Evolutionary conservation across 257 asterid genomes (phyloP).

Genomic region (Solanum gandarillasii): DNA sequence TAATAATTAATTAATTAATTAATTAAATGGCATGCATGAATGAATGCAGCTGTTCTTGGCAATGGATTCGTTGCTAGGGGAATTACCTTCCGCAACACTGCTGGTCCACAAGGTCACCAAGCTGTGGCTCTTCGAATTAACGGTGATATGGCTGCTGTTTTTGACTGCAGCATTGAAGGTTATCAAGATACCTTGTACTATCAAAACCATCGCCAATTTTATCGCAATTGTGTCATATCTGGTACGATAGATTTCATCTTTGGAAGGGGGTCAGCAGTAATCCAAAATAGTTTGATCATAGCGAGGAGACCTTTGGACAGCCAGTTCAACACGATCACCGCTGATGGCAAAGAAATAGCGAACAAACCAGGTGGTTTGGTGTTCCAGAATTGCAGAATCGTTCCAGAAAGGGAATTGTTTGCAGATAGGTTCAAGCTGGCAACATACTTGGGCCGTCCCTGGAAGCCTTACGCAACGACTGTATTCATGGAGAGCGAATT

Average conservation of each 20-base stretch:
- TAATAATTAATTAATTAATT: no score
- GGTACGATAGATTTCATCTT: conserved; percentile 80
- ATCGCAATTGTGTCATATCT: conserved; percentile 55
- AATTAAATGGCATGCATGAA: not conserved
- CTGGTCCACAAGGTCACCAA: conserved; percentile 62
- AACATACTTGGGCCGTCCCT: conserved; percentile 61
- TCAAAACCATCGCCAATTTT: conserved; percentile 46
- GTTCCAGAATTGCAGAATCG: conserved; percentile 53
- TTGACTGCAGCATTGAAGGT: conserved; percentile 69
- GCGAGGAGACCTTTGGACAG: conserved; percentile 28
- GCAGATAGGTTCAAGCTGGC: conserved; percentile 23
- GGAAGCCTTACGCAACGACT: conserved; percentile 34
- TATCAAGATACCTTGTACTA: conserved; percentile 69
- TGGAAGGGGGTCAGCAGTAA: conserved; percentile 50
- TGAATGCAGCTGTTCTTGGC: conserved; percentile 26
- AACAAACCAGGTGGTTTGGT: conserved; percentile 42
- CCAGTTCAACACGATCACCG: conserved; percentile 54
- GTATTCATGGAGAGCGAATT: conserved; percentile 54
- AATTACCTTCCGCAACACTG: conserved; percentile 62
- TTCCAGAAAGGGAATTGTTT: conserved; percentile 30
- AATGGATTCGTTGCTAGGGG: conserved; percentile 43
- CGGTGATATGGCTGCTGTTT: conserved; percentile 42
- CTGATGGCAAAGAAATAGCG: conserved; percentile 45
- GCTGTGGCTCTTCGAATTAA: conserved; percentile 60
- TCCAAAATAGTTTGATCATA: conserved; percentile 54